Percentiles rank a stretch among this genome's conserved stretches.
phyloP scores from a whole-genome alignment of 345 rosid species.

The Eutrema heterophyllum region DNA sequence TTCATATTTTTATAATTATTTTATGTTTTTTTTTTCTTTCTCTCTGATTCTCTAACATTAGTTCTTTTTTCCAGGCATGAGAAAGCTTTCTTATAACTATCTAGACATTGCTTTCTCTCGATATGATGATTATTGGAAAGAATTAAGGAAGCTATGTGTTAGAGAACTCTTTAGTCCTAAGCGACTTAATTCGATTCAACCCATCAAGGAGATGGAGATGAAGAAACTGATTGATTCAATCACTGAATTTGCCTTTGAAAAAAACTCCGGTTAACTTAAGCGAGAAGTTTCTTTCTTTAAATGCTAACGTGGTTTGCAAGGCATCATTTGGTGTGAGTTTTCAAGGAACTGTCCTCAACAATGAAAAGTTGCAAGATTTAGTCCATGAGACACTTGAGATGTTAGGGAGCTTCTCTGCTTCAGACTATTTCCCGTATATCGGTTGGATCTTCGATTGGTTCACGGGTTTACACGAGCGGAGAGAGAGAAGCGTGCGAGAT shows the following conservation, averaged over 20 bases:
- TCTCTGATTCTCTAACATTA: neutral
- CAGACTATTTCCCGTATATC: conserved; percentile 28
- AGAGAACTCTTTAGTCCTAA: conserved; percentile 26
- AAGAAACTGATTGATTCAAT: conserved; percentile 28
- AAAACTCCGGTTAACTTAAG: conserved; percentile 28
- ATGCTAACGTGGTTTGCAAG: conserved; percentile 25
- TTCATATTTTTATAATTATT: neutral
- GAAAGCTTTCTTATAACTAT: conserved; percentile 33
- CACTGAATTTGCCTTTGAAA: conserved; percentile 15
- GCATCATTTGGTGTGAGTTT: conserved; percentile 32
- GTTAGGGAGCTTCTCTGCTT: conserved; percentile 33
- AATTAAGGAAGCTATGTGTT: conserved; percentile 32
- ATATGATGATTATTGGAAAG: conserved; percentile 36
- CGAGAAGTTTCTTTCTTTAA: conserved; percentile 26
- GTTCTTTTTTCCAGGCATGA: neutral
- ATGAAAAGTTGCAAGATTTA: conserved; percentile 26
- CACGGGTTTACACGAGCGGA: conserved; percentile 24
- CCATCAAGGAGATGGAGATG: conserved; percentile 34
- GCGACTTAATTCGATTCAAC: conserved; percentile 6
- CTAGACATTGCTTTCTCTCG: conserved; percentile 31
- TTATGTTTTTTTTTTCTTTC: neutral
- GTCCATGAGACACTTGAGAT: conserved; percentile 29
- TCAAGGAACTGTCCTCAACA: conserved; percentile 25
- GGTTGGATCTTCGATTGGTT: conserved; percentile 44
- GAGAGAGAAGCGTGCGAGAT: conserved; percentile 28